Base-by-base conservation (phyloP, 2,329 filamentous ascomycete species). In the Colletotrichum sp. region DNA sequence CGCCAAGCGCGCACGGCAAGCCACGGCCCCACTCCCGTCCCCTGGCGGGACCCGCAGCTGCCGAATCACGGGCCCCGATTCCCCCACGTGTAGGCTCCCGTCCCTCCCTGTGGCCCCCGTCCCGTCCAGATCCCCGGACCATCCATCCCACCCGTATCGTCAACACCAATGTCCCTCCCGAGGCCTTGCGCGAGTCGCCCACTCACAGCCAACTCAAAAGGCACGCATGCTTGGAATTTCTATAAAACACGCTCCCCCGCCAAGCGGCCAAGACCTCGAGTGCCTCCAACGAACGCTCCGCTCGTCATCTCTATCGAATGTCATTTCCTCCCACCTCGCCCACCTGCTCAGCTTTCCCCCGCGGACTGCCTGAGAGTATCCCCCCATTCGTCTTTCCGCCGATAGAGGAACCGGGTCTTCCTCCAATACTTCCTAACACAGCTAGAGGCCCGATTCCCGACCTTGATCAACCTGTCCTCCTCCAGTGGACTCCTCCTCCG, bases 41-140 rank as follows among this genome's bases (percentile, higher is more conserved):
- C 34, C 73, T 60, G 18, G 18, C 28, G 28, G 26, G 24, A 59
- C 34, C 59, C 64, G 28, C 59, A 55, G 36, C 71, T 76, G 28
- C 74, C 74, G 59, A 76, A 76, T 76, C 74, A 76, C 49, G 34
- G 24, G 21, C 16, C 26, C 44, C 71, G 26, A 52, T 59, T 74
- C 49, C 74, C 60, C 74, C 74, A 76, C 74, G 74, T 76, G 74
- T 21, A 63, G 59, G 59, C 24, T 69, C 65, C 70, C 65, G 74
- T 60, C 34, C 44, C 49, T 60, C 32, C 28, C 8, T 74, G 74
- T 76, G 70, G 74, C 60, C 34, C 34, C n/a, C 44, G 44, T 36
- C 36, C 39, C 32, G 63, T 69, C 69, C 32, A 49, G 52, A 60
- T 74, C 59, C 64, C 44, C 55, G 28, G 49, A 49, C 26, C 13